Evolutionary conservation across 2,329 filamentous ascomycete genomes (phyloP).

Genomic region (Hymenoscyphus fraxineus): DNA sequence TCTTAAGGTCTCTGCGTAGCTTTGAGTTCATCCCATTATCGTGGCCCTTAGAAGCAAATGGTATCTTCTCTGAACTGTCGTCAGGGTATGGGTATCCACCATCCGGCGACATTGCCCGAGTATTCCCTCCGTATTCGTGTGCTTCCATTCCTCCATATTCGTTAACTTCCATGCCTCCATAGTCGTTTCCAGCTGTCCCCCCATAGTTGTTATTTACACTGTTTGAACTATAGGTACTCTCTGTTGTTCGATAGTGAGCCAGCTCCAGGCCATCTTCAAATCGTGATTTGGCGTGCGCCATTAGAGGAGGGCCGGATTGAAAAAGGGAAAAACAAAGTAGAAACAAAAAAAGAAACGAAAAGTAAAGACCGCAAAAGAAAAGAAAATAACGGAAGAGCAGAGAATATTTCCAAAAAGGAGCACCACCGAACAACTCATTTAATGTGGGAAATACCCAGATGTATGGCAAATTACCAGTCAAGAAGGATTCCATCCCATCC

Average conservation of each 20-base stretch:
- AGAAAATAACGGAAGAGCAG: no score
- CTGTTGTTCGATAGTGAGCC: conserved; percentile 6
- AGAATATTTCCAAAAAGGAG: background rate
- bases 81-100: conserved; percentile 17
- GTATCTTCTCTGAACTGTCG: conserved; percentile 18
- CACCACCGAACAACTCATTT: background rate
- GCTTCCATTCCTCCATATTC: conserved; percentile 17
- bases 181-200: conserved; percentile 1
- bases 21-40: conserved; percentile 27
- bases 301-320: conserved; percentile 3
- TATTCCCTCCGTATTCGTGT: conserved; percentile 14
- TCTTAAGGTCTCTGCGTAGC: conserved; percentile 50
- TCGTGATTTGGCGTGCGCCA: conserved; percentile 8
- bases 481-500: background rate
- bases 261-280: conserved; percentile 18
- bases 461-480: background rate
- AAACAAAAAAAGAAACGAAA: background rate
- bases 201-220: conserved; percentile 9
- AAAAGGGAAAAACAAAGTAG: conserved; percentile 1
- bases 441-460: background rate
- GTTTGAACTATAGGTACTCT: conserved; percentile 1
- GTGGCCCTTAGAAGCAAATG: conserved; percentile 19
- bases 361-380: background rate
- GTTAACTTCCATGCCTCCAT: conserved; percentile 10
- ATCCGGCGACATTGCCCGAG: conserved; percentile 5